phyloP scores from a whole-genome alignment of 495 filamentous ascomycete species.

The Hyaloscypha hepaticicola region DNA sequence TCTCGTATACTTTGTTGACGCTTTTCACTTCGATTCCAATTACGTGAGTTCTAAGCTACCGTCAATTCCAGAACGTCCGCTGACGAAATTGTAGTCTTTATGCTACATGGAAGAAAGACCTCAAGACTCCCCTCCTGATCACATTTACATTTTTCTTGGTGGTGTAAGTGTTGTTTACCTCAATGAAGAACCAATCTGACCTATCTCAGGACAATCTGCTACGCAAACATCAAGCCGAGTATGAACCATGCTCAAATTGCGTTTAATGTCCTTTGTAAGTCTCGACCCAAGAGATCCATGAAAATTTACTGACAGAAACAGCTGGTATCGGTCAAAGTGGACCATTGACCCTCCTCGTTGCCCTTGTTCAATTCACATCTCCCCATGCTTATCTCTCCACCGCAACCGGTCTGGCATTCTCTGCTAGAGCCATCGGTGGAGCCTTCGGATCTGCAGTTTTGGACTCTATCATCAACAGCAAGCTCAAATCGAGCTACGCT shows the following conservation, averaged over 20 bases:
- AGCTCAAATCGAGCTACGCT: conserved; percentile 41
- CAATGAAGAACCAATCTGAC: conserved; percentile 16
- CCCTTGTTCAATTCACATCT: conserved; percentile 52
- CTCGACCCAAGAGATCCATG: neutral
- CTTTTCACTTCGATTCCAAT: conserved; percentile 42
- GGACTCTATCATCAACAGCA: conserved; percentile 52
- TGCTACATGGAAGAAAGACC: conserved; percentile 49
- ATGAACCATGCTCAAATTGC: conserved; percentile 49
- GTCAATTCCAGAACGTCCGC: too few relatives aligned
- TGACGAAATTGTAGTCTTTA: conserved; percentile 33
- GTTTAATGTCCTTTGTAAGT: conserved; percentile 42
- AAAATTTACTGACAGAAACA: conserved; percentile 7
- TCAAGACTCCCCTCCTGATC: conserved; percentile 47
- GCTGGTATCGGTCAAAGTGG: conserved; percentile 46
- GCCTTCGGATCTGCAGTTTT: conserved; percentile 56
- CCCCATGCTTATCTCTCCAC: conserved; percentile 55
- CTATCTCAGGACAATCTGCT: conserved; percentile 41
- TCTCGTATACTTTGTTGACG: conserved; percentile 40
- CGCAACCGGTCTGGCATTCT: conserved; percentile 54
- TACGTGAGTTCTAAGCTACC: conserved; percentile 37
- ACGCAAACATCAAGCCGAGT: conserved; percentile 45
- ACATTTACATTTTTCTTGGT: conserved; percentile 49
- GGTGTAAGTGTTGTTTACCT: conserved; percentile 34
- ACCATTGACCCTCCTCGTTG: conserved; percentile 42
- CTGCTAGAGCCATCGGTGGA: conserved; percentile 52